Evolutionary conservation across 768 basidiomycete genomes (phyloP), one percentile per base, ranked within the genome.

Genomic region (Lactifluus piperatus): DNA sequence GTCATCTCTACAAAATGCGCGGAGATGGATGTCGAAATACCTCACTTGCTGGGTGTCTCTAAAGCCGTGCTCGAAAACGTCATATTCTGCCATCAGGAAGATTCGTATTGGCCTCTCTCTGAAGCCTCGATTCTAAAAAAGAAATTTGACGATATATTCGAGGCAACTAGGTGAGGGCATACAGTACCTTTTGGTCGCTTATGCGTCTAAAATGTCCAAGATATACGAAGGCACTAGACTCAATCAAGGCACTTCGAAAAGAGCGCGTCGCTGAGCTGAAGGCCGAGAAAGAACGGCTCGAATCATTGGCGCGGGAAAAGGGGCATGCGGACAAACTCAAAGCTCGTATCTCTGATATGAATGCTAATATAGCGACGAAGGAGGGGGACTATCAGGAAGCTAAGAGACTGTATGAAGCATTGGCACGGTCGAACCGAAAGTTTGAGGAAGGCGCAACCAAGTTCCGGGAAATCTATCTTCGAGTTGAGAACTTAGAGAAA

Each of bases 131-230:
- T 84, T 0, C 73, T 99, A 37, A 99, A 99, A 79, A 98, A 97
- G 80, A 98, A 98, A 70, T 99, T 99, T 62, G 97, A 99, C 67
- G 97, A 99, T 67, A 99, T 99, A 57, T 98, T 99, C 67, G 97
- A 99, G 72, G 97, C 97, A 4, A 98, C 94, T 20, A 88, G 88
- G 93, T 90, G 51, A 32, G 76, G 68, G 1, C 5, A 32, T 26
- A 6, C 48, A 10, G n/a, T 24, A 20, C 8, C 46, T 51, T 24
- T 32, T 37, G 34, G 24, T 14, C 22, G n/a, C 20, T 32, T 18
- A 44, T 14, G 26, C 30, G 29, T 52, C 48, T 60, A 54, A 54
- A 51, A 18, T 47, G 49, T 30, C 26, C 0, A 57, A 97, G 94
- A 67, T 99, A 97, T 72, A 97, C 95, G 0, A 98, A 98, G 68